These are phyloP conservation scores for Hypomontagnella monticulosa DNA, from an alignment of 495 filamentous ascomycete species.

Conservation along the genomic window DNA sequence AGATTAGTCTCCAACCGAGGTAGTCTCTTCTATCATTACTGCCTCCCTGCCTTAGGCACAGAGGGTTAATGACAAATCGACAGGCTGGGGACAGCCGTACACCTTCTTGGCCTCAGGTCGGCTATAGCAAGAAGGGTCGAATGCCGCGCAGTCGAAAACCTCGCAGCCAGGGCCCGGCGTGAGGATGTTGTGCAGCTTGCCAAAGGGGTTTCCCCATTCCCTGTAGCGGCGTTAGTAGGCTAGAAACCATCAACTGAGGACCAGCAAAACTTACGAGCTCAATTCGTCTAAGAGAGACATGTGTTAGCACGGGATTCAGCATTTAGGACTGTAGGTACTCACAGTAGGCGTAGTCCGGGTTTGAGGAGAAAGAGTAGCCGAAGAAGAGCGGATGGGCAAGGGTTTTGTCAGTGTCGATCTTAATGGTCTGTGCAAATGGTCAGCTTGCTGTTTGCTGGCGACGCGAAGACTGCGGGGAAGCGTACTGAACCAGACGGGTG, in stretches of 20 bases:
- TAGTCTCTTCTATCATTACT: too few relatives aligned
- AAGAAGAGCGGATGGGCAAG: conserved; percentile 43
- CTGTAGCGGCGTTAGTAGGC: conserved; percentile 3
- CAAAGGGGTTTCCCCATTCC: conserved; percentile 45
- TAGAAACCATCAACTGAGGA: background rate
- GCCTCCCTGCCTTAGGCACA: background rate
- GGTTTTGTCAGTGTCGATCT: conserved; percentile 48
- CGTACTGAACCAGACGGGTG: conserved; percentile 38
- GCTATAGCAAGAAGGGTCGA: conserved; percentile 37
- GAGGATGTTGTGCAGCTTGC: conserved; percentile 27
- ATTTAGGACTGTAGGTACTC: background rate
- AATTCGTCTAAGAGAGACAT: conserved; percentile 32
- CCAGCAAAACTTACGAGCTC: conserved; percentile 26
- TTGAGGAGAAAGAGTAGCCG: conserved; percentile 44
- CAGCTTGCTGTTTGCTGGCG: conserved; percentile 7
- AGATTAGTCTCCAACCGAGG: too few relatives aligned
- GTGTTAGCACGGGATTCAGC: conserved; percentile 20
- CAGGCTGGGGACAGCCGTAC: conserved; percentile 42
- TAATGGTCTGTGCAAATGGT: conserved; percentile 43
- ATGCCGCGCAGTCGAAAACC: conserved; percentile 37
- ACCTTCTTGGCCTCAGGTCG: conserved; percentile 34
- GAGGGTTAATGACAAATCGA: conserved; percentile 24
- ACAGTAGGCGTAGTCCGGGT: conserved; percentile 44
- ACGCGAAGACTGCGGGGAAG: conserved; percentile 1
- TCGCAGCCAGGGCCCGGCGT: conserved; percentile 37